Conservation (phyloP, 768 basidiomycete species). For the Gloeophyllum trabeum region DNA sequence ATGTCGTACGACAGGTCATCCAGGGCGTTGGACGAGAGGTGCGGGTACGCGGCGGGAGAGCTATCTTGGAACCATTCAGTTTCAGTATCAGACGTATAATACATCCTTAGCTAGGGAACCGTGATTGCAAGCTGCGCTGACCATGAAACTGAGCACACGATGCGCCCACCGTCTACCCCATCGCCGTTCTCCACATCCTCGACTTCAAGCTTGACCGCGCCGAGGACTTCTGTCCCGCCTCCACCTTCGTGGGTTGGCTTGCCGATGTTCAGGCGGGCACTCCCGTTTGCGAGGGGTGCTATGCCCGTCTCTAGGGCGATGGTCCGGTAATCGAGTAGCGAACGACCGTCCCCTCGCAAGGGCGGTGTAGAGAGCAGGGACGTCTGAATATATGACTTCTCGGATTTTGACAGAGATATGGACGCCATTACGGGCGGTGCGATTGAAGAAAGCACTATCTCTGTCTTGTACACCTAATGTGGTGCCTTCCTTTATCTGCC, state of each 20-base stretch:
- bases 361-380: constrained; percentile 50
- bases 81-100: not conserved
- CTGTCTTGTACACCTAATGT: too few species aligned
- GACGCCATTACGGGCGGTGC: constrained; percentile 18
- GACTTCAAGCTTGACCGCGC: constrained; percentile 73
- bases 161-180: constrained; percentile 42
- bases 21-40: constrained; percentile 45
- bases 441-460: not conserved
- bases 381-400: constrained; percentile 64
- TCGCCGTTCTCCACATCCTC: constrained; percentile 35
- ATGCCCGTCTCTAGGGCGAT: constrained; percentile 70
- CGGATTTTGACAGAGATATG: constrained; percentile 54
- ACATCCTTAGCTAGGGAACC: constrained; percentile 5
- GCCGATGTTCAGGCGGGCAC: constrained; percentile 67
- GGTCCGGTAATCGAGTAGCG: constrained; percentile 51
- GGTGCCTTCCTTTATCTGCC: too few species aligned
- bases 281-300: constrained; percentile 76
- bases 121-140: constrained; percentile 30
- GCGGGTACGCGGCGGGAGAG: constrained; percentile 74
- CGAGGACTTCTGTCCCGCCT: constrained; percentile 69
- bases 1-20: constrained; percentile 75
- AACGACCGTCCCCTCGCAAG: constrained; percentile 69
- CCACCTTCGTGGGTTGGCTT: constrained; percentile 37
- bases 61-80: constrained; percentile 34
- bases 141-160: constrained; percentile 70